phyloP scores from a whole-genome alignment of 2,329 filamentous ascomycete genomes.

The Rutstroemia sp. region DNA sequence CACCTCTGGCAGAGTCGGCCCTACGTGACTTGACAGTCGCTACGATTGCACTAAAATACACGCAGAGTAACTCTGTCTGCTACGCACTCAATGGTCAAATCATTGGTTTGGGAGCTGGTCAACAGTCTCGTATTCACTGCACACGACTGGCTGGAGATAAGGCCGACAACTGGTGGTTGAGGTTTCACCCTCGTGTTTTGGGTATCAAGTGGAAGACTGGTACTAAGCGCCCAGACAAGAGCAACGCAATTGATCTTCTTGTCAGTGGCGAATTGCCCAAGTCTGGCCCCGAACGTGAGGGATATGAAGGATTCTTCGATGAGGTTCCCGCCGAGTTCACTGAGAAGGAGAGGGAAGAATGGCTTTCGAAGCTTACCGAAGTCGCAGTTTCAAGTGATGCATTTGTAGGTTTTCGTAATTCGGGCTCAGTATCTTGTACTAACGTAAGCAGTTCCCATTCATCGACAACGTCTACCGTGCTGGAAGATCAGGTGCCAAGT shows the following conservation, averaged over 20 bases:
- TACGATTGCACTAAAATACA: constrained; percentile 97
- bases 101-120: constrained; percentile 87
- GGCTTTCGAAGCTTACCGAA: constrained; percentile 72
- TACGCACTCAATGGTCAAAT: constrained; percentile 93
- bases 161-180: constrained; percentile 99
- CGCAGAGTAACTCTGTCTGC: constrained; percentile 97
- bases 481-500: constrained; percentile 82
- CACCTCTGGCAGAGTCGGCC: constrained; percentile 68
- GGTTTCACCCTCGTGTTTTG: constrained; percentile 87
- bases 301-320: constrained; percentile 86
- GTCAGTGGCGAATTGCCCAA: constrained; percentile 85
- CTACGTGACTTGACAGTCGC: constrained; percentile 87
- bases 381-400: constrained; percentile 91
- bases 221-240: constrained; percentile 93
- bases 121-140: constrained; percentile 98
- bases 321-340: constrained; percentile 80
- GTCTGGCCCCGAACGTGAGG: constrained; percentile 72
- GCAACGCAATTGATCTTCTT: constrained; percentile 93
- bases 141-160: constrained; percentile 96
- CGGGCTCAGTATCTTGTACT: constrained; percentile 5
- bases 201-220: constrained; percentile 95
- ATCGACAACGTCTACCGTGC: constrained; percentile 96
- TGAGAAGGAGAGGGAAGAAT: constrained; percentile 73
- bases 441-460: constrained; percentile 74
- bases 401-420: constrained; percentile 58